phyloP scores from a whole-genome alignment of 148 eudicot species.

The Chenopodium quinoa region DNA sequence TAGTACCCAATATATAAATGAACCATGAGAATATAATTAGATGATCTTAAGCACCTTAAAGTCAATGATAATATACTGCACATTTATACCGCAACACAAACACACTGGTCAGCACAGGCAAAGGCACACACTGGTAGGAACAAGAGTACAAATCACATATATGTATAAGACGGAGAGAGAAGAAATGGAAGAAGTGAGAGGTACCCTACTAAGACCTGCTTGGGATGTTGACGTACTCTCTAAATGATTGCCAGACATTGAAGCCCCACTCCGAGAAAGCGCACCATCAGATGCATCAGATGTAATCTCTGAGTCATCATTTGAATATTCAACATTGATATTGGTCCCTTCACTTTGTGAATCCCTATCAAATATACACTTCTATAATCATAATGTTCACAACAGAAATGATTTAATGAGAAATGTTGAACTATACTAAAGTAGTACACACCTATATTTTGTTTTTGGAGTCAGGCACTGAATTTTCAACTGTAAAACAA shows the following conservation, averaged over 20 bases:
- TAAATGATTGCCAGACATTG: slow-evolving; percentile 46
- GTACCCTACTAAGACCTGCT: slow-evolving; percentile 48
- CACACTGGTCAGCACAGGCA: background rate
- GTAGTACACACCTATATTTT: slow-evolving; percentile 45
- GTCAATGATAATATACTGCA: background rate
- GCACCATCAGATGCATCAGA: slow-evolving; percentile 43
- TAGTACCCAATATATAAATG: no score
- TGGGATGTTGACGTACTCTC: slow-evolving; percentile 33
- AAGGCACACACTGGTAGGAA: background rate
- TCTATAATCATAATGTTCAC: background rate
- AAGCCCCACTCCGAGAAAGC: slow-evolving; percentile 36
- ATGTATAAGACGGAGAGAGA: slow-evolving; percentile 5
- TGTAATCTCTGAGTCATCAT: slow-evolving; percentile 24
- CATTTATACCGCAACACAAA: background rate
- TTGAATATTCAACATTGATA: slow-evolving; percentile 33
- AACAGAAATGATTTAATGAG: no score
- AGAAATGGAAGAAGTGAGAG: background rate
- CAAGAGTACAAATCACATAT: background rate
- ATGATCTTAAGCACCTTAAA: no score
- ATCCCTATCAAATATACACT: slow-evolving; percentile 33
- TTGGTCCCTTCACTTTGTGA: slow-evolving; percentile 32
- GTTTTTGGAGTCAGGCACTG: slow-evolving; percentile 62
- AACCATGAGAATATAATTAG: no score
- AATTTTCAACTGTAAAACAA: slow-evolving; percentile 53
- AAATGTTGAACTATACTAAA: background rate